phyloP scores from a whole-genome alignment of 1,284 basidiomycete genomes.

The Cutaneotrichosporon cutaneum region DNA sequence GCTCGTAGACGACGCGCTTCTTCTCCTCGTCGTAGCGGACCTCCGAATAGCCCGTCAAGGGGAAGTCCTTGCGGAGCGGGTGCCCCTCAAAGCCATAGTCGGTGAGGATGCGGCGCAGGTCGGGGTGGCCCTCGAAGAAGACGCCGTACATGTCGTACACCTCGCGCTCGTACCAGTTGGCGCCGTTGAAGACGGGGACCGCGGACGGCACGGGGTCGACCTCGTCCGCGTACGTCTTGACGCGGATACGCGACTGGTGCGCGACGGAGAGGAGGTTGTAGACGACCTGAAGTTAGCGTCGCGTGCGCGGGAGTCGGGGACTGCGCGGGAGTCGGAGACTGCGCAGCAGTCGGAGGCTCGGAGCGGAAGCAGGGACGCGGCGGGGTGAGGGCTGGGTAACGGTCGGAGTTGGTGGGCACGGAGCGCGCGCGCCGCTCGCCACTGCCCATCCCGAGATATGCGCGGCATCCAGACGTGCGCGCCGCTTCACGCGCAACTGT shows the following conservation, averaged over 20 bases:
- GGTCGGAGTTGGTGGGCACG: no score
- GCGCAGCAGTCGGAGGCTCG: no score
- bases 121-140: constrained; percentile 94
- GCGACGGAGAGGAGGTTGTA: constrained; percentile 90
- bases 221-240: constrained; percentile 98
- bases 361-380: background rate
- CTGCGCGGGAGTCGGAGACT: background rate
- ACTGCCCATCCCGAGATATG: no score
- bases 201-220: constrained; percentile 89
- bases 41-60: constrained; percentile 94
- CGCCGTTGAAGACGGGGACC: constrained; percentile 76
- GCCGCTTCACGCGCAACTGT: background rate
- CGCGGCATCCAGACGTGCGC: no score
- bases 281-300: constrained; percentile 61
- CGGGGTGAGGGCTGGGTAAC: background rate
- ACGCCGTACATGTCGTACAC: constrained; percentile 98
- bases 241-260: constrained; percentile 72
- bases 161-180: constrained; percentile 97
- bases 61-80: constrained; percentile 96
- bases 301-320: no score
- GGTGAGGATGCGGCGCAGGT: constrained; percentile 95
- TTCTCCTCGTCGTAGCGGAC: constrained; percentile 97
- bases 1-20: constrained; percentile 98
- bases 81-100: constrained; percentile 99
- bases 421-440: background rate